Conservation (phyloP, 768 basidiomycete genomes). For the Lentinula boryana region DNA sequence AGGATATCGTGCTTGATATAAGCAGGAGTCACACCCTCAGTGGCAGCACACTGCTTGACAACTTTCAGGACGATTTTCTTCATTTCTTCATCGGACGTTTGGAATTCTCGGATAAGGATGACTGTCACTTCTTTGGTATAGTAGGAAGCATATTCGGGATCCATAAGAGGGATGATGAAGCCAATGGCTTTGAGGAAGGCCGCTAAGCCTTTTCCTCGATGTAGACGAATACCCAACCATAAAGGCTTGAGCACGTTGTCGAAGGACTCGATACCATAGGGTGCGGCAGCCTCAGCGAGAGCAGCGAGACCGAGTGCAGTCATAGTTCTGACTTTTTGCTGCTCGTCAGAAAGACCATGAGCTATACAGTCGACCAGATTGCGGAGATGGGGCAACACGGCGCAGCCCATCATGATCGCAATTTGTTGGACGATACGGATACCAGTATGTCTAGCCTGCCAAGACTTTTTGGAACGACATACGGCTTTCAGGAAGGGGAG, state of each 20-base stretch:
- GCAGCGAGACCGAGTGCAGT: conserved; percentile 89
- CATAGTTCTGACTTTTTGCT: conserved; percentile 96
- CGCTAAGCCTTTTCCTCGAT: conserved; percentile 91
- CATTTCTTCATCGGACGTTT: conserved; percentile 99
- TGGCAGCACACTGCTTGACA: conserved; percentile 97
- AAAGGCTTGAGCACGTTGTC: conserved; percentile 94
- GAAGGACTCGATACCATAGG: conserved; percentile 99
- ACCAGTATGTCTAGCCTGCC: conserved; percentile 99
- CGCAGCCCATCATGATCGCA: conserved; percentile 99
- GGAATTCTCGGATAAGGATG: conserved; percentile 97
- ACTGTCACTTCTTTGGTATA: conserved; percentile 98
- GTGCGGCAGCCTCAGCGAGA: conserved; percentile 93
- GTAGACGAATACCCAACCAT: conserved; percentile 90
- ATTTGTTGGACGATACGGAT: conserved; percentile 99
- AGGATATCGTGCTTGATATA: conserved; percentile 98
- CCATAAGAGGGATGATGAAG: conserved; percentile 99
- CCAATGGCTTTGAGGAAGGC: conserved; percentile 98
- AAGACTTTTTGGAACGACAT: conserved; percentile 97
- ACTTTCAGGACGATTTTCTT: conserved; percentile 99
- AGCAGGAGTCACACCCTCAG: conserved; percentile 92
- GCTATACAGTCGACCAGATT: conserved; percentile 97
- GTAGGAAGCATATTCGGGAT: conserved; percentile 98
- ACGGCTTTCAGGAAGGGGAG: conserved; percentile 98
- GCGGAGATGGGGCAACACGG: conserved; percentile 92
- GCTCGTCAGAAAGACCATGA: conserved; percentile 87